phyloP scores from a whole-genome alignment of 192 early-diverging fungal genomes.

The Umbelopsis vinacea region DNA sequence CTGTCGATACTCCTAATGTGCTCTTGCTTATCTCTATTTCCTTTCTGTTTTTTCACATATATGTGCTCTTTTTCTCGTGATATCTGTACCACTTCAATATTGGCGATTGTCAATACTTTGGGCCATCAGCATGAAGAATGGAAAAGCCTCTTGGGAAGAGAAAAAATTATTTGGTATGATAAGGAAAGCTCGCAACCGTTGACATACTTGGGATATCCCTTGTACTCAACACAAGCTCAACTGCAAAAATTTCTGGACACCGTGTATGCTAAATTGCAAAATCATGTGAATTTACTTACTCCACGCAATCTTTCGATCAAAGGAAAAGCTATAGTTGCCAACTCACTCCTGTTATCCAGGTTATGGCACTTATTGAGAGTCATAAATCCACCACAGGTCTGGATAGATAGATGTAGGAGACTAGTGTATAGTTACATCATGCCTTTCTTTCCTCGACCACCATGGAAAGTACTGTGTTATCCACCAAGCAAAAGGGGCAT shows the following conservation, averaged over 20 bases:
- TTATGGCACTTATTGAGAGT: slow-evolving; percentile 22
- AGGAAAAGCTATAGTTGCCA: slow-evolving; percentile 14
- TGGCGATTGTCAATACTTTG: too few species aligned
- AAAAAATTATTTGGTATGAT: background rate
- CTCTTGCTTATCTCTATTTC: too few species aligned
- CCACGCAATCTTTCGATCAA: slow-evolving; percentile 5
- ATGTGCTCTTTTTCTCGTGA: too few species aligned
- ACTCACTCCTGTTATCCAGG: slow-evolving; percentile 23
- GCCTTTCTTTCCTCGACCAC: background rate
- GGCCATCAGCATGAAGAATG: background rate
- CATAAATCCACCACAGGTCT: background rate
- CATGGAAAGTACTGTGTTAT: background rate
- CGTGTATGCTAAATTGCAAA: background rate
- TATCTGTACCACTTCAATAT: too few species aligned
- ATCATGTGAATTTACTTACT: background rate
- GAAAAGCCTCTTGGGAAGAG: background rate
- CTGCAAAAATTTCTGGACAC: background rate
- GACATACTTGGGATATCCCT: background rate
- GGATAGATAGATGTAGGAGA: background rate
- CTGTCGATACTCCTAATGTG: too few species aligned
- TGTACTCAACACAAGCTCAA: background rate
- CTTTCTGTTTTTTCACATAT: too few species aligned
- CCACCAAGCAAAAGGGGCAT: background rate
- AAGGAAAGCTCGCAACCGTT: background rate
- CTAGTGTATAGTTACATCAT: background rate